Percentiles rank a stretch among this genome's conserved stretches.
Conservation (phyloP, 306 rosid species). For the Canavalia gladiata region DNA sequence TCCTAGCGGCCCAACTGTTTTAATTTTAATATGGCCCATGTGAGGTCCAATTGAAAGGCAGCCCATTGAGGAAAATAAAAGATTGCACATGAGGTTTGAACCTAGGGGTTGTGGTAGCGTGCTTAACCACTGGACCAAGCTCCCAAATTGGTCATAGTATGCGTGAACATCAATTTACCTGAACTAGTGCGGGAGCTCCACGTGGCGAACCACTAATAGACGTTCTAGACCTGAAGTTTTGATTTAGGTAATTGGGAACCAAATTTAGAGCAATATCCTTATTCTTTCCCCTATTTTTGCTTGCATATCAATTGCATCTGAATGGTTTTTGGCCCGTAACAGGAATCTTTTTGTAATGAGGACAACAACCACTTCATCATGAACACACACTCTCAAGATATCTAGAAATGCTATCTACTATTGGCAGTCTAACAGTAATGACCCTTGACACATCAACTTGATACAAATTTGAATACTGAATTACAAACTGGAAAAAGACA, state of each 20-base stretch:
- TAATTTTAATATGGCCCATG: too few relatives aligned
- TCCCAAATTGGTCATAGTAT: too few relatives aligned
- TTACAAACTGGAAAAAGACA: conserved; percentile 56
- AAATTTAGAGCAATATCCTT: conserved; percentile 84
- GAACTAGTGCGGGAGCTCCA: too few relatives aligned
- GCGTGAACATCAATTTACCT: too few relatives aligned
- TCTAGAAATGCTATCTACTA: conserved; percentile 79
- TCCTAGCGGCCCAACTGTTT: too few relatives aligned
- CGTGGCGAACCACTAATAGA: too few relatives aligned
- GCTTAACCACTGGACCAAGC: too few relatives aligned
- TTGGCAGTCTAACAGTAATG: conserved; percentile 79
- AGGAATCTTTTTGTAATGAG: conserved; percentile 89
- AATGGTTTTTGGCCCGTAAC: conserved; percentile 71
- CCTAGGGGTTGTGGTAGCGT: too few relatives aligned
- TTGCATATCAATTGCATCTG: conserved; percentile 78
- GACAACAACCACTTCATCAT: conserved; percentile 84
- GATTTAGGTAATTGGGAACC: conserved; percentile 82
- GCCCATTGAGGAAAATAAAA: too few relatives aligned
- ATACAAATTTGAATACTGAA: conserved; percentile 56
- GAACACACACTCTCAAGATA: conserved; percentile 90
- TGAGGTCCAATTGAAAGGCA: too few relatives aligned
- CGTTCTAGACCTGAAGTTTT: too few relatives aligned
- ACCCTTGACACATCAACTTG: conserved; percentile 74
- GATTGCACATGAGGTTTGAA: too few relatives aligned
- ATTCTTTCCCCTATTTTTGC: conserved; percentile 83